These are phyloP conservation scores for Lachancea kluyveri DNA, from an alignment of 805 yeast species.

Conservation along the genomic window DNA sequence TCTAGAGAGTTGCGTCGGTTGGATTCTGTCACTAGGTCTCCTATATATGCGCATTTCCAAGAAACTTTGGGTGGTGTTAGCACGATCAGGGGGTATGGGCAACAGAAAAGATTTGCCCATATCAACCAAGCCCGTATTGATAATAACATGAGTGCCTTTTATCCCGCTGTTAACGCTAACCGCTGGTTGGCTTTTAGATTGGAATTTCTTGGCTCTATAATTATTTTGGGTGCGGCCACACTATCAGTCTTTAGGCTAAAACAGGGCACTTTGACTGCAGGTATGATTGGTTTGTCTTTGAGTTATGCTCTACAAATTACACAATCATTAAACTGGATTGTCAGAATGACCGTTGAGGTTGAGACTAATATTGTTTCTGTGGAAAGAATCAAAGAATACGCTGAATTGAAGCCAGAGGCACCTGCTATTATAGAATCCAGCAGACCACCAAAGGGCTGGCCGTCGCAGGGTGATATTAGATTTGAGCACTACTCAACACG, in stretches of 20 bases:
- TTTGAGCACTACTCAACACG: conserved; percentile 75
- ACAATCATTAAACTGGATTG: conserved; percentile 93
- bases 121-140: conserved; percentile 71
- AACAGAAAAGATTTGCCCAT: conserved; percentile 53
- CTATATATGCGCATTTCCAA: conserved; percentile 79
- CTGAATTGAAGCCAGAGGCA: conserved; percentile 78
- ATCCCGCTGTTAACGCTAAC: conserved; percentile 87
- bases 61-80: conserved; percentile 73
- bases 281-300: conserved; percentile 89
- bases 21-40: conserved; percentile 74
- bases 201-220: conserved; percentile 84
- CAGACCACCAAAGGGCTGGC: conserved; percentile 74
- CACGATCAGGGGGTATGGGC: conserved; percentile 69
- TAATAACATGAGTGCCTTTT: conserved; percentile 83
- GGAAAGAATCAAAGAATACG: conserved; percentile 87
- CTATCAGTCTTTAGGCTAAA: conserved; percentile 66
- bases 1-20: conserved; percentile 80
- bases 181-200: conserved; percentile 97
- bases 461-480: conserved; percentile 57
- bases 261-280: conserved; percentile 72
- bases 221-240: conserved; percentile 81
- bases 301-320: conserved; percentile 92
- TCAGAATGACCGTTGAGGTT: conserved; percentile 97
- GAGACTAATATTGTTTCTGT: conserved; percentile 97
- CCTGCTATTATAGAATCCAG: conserved; percentile 56